A percentile compares a stretch with the other conserved stretches of the same genome.
These are phyloP conservation scores for Magnaporthales sp. DNA, from an alignment of 2,329 filamentous ascomycete species.

Conservation along the genomic window DNA sequence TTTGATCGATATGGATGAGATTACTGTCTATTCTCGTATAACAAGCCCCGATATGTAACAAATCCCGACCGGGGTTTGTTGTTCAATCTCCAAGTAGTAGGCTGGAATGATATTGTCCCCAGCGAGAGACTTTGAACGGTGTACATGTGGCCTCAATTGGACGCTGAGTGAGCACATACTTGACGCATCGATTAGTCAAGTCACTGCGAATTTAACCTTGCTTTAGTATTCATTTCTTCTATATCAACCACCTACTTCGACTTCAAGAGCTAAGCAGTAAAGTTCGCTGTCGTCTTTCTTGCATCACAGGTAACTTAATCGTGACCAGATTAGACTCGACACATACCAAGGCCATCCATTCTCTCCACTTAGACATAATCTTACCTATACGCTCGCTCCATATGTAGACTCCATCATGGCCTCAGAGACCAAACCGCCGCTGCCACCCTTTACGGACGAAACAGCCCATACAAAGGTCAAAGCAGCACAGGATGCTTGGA, in stretches of 20 bases:
- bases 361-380: not conserved
- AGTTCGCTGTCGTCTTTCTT: not conserved
- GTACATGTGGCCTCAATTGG: no score
- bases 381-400: not conserved
- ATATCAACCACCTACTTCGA: not conserved
- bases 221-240: not conserved
- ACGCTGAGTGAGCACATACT: not conserved
- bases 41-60: not conserved
- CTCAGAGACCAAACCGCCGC: slow-evolving; percentile 28
- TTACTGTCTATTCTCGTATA: no score
- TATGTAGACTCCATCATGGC: slow-evolving; percentile 11
- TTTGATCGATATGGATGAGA: no score
- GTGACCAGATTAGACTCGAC: no score
- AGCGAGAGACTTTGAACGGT: not conserved
- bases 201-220: not conserved
- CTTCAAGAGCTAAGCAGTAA: not conserved
- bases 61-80: not conserved
- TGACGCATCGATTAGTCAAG: not conserved
- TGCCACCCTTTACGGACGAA: slow-evolving; percentile 67
- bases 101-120: not conserved
- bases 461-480: slow-evolving; percentile 72
- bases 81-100: not conserved
- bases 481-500: slow-evolving; percentile 76
- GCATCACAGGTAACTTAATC: not conserved
- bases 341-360: not conserved